A percentile compares a stretch with the other conserved stretches of the same genome.
Conservation (phyloP, 1,139 yeast species). For the Blastobotrys buckinghamii region DNA sequence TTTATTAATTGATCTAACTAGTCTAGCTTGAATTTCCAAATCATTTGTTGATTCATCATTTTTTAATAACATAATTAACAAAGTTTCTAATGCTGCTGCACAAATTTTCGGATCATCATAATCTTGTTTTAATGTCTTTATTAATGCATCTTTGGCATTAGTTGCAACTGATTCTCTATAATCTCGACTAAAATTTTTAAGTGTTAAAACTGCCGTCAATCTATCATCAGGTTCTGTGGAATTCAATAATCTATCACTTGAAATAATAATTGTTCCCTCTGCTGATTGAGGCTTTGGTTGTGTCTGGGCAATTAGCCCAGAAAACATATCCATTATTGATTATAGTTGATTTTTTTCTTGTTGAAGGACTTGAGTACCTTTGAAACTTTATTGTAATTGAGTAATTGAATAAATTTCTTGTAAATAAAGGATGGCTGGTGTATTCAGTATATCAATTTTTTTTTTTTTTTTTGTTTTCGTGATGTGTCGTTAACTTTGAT, state of each 20-base stretch:
- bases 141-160: slow-evolving; percentile 72
- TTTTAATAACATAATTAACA: slow-evolving; percentile 64
- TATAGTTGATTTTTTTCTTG: not conserved
- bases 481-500: too few species aligned
- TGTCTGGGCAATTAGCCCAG: slow-evolving; percentile 42
- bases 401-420: too few species aligned
- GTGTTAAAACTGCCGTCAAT: slow-evolving; percentile 83
- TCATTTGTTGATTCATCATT: slow-evolving; percentile 48
- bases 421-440: too few species aligned
- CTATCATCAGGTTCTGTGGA: slow-evolving; percentile 80
- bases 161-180: slow-evolving; percentile 89
- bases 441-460: too few species aligned
- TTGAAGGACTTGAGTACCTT: too few species aligned
- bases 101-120: slow-evolving; percentile 63
- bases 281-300: slow-evolving; percentile 58
- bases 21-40: slow-evolving; percentile 29
- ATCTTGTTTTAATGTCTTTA: slow-evolving; percentile 63
- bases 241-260: slow-evolving; percentile 82
- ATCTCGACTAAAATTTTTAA: slow-evolving; percentile 85
- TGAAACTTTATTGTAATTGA: too few species aligned
- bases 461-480: too few species aligned
- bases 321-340: slow-evolving; percentile 37
- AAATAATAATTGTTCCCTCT: slow-evolving; percentile 80
- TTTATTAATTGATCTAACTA: slow-evolving; percentile 30
- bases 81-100: slow-evolving; percentile 79